Evolutionary conservation across 257 asterid genomes (phyloP).

Genomic region (Linaria vulgaris): DNA sequence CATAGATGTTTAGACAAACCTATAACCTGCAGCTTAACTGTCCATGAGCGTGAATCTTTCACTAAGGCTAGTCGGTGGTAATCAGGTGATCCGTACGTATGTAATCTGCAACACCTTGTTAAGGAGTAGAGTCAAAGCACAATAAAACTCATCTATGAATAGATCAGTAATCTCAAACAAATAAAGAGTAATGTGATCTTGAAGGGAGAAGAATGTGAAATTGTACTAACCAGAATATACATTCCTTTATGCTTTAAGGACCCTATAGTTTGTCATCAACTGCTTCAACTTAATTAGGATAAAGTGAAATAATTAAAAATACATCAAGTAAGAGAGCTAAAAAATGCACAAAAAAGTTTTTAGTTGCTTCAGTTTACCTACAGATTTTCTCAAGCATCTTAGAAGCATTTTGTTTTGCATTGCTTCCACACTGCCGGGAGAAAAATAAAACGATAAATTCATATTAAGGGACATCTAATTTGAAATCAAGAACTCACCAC

Average conservation of each 20-base stretch:
- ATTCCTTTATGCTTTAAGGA: slow-evolving; percentile 77
- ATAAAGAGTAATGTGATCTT: slow-evolving; percentile 17
- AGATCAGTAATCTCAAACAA: slow-evolving; percentile 10
- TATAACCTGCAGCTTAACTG: slow-evolving; percentile 62
- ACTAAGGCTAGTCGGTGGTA: slow-evolving; percentile 54
- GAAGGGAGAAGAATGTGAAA: slow-evolving; percentile 22
- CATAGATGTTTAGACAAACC: slow-evolving; percentile 37
- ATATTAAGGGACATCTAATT: slow-evolving; percentile 14
- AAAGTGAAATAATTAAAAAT: no score
- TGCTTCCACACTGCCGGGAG: slow-evolving; percentile 56
- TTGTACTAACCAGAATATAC: slow-evolving; percentile 67
- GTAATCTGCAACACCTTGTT: slow-evolving; percentile 51
- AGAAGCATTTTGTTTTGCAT: slow-evolving; percentile 60
- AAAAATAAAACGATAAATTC: slow-evolving; percentile 17
- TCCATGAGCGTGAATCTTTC: slow-evolving; percentile 53
- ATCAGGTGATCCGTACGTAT: slow-evolving; percentile 71
- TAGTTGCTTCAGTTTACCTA: slow-evolving; percentile 49
- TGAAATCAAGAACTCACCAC: slow-evolving; percentile 49
- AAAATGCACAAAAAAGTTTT: slow-evolving; percentile 17
- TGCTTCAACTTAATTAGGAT: slow-evolving; percentile 57
- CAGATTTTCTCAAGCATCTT: slow-evolving; percentile 69
- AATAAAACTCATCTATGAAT: slow-evolving; percentile 10
- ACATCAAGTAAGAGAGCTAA: slow-evolving; percentile 26
- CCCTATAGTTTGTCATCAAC: slow-evolving; percentile 77
- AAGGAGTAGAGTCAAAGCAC: slow-evolving; percentile 22